phyloP scores from a whole-genome alignment of 768 basidiomycete species.

The Cubamyces lactineus region DNA sequence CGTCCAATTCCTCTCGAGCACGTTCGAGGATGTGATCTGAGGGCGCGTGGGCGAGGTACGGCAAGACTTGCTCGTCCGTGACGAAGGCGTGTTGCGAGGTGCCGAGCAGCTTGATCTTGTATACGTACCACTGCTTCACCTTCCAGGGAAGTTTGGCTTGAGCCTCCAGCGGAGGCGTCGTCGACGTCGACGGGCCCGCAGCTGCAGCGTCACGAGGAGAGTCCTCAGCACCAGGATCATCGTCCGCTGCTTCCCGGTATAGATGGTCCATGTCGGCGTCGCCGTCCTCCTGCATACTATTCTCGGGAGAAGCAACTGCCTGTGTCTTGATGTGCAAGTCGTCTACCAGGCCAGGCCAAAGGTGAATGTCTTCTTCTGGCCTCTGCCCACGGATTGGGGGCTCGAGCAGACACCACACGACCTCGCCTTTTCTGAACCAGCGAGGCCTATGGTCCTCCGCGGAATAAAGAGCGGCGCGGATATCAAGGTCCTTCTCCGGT shows the following conservation, averaged over 20 bases:
- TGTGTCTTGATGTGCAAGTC: constrained; percentile 54
- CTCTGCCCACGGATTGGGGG: constrained; percentile 49
- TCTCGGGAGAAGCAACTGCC: constrained; percentile 36
- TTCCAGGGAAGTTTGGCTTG: constrained; percentile 50
- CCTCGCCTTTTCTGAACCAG: constrained; percentile 69
- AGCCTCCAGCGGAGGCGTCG: constrained; percentile 17
- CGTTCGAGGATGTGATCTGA: constrained; percentile 51
- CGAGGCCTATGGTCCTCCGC: constrained; percentile 51
- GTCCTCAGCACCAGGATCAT: neutral
- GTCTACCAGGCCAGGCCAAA: constrained; percentile 77
- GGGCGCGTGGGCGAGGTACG: constrained; percentile 73
- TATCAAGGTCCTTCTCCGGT: constrained; percentile 65
- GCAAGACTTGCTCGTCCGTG: constrained; percentile 63
- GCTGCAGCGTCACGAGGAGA: neutral
- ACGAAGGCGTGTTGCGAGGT: constrained; percentile 52
- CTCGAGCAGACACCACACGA: constrained; percentile 69
- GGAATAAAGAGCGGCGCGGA: constrained; percentile 57
- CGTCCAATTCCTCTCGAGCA: constrained; percentile 19
- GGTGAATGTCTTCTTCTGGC: constrained; percentile 52
- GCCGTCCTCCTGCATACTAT: neutral
- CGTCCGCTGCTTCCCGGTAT: constrained; percentile 26
- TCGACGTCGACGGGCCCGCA: constrained; percentile 12
- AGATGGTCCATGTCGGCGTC: constrained; percentile 8
- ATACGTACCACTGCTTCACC: constrained; percentile 60
- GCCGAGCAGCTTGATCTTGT: constrained; percentile 71